Evolutionary conservation across 345 rosid genomes (phyloP).

Genomic region (Aurinia saxatilis): DNA sequence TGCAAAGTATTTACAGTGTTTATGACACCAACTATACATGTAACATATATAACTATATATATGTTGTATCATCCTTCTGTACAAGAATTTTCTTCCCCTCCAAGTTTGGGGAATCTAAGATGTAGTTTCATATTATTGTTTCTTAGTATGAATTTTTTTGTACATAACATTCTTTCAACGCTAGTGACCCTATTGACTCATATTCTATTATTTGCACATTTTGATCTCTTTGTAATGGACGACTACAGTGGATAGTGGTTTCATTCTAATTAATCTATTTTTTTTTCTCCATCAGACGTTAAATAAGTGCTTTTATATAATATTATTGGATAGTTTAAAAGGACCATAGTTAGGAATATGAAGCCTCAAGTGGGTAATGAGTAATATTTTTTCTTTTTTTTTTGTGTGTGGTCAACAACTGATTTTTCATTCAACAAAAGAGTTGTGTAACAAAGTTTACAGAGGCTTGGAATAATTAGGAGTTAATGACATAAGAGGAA

Average conservation of each 20-base stretch:
- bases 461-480: no score
- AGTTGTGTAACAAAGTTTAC: no score
- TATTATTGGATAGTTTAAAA: no score
- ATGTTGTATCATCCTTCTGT: constrained; percentile 14
- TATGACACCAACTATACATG: constrained; percentile 15
- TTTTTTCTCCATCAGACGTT: no score
- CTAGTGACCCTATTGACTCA: neutral
- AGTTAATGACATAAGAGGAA: no score
- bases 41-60: constrained; percentile 16
- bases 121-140: neutral
- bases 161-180: constrained; percentile 16
- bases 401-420: no score
- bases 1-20: constrained; percentile 11
- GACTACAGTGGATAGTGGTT: neutral
- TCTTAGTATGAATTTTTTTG: constrained; percentile 8
- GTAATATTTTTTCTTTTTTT: no score
- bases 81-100: neutral
- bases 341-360: no score
- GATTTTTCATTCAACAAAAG: no score
- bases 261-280: neutral
- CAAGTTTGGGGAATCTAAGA: constrained; percentile 1
- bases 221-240: neutral
- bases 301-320: no score
- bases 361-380: no score
- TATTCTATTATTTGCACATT: neutral